Conservation (phyloP, 257 asterid genomes). For the Avicennia marina region DNA sequence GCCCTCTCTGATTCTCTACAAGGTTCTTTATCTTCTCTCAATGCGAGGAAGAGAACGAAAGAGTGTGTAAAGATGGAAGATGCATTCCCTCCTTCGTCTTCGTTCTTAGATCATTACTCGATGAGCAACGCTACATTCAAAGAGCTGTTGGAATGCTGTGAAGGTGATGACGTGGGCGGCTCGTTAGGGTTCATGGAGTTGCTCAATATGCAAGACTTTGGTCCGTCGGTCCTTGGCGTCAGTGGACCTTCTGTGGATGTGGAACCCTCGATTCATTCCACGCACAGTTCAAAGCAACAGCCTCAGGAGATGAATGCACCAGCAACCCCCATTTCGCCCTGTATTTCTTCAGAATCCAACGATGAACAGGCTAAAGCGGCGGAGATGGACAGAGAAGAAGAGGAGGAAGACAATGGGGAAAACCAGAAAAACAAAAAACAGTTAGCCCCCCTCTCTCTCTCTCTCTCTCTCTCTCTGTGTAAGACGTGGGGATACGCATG, state of each 20-base stretch:
- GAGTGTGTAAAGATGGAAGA: slow-evolving; percentile 31
- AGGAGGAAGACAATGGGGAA: slow-evolving; percentile 25
- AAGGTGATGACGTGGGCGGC: slow-evolving; percentile 17
- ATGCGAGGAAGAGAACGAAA: slow-evolving; percentile 13
- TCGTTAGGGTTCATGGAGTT: slow-evolving; percentile 63
- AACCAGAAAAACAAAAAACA: slow-evolving; percentile 31
- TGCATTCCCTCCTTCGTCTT: slow-evolving; percentile 24
- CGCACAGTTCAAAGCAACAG: background rate
- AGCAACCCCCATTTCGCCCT: slow-evolving; percentile 55
- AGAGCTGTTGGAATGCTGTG: slow-evolving; percentile 23
- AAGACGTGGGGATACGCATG: no score
- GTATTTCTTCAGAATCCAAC: slow-evolving; percentile 57
- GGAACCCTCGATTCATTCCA: background rate
- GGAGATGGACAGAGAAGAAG: background rate
- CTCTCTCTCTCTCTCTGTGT: no score
- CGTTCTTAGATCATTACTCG: slow-evolving; percentile 26
- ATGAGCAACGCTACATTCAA: slow-evolving; percentile 6
- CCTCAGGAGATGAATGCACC: no score
- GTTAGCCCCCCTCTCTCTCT: slow-evolving; percentile 23
- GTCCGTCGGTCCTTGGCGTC: slow-evolving; percentile 24
- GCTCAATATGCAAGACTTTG: slow-evolving; percentile 38
- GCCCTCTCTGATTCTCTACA: slow-evolving; percentile 11
- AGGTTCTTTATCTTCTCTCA: no score
- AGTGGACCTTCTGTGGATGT: background rate
- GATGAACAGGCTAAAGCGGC: slow-evolving; percentile 22